Percentiles rank a stretch among this genome's conserved stretches.
These are phyloP conservation scores for Candida vaughaniae DNA, from an alignment of 805 yeast genomes.

Conservation along the genomic window DNA sequence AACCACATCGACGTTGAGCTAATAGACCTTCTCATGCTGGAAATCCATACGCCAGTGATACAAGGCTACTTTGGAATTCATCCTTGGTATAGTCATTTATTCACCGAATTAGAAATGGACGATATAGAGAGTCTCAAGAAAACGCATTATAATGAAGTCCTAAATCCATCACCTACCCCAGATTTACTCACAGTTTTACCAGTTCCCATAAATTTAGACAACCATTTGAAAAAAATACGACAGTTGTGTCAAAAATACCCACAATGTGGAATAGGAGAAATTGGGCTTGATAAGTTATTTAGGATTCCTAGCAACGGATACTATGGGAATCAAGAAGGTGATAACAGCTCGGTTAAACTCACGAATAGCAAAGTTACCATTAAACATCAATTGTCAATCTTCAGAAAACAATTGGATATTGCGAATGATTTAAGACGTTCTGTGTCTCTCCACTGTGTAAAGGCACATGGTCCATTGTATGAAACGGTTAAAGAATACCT, in stretches of 20 bases:
- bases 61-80: conserved; percentile 72
- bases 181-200: conserved; percentile 55
- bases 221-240: conserved; percentile 30
- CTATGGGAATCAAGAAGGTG: conserved; percentile 36
- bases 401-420: conserved; percentile 49
- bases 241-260: neutral
- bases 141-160: conserved; percentile 56
- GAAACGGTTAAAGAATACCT: conserved; percentile 34
- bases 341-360: conserved; percentile 19
- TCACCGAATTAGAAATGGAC: conserved; percentile 26
- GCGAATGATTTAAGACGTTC: conserved; percentile 52
- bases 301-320: conserved; percentile 63
- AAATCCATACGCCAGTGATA: conserved; percentile 14
- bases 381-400: conserved; percentile 62
- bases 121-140: conserved; percentile 27
- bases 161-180: conserved; percentile 39
- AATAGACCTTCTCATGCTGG: conserved; percentile 17
- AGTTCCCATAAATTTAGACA: conserved; percentile 49
- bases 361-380: conserved; percentile 53
- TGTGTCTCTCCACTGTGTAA: conserved; percentile 83
- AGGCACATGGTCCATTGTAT: conserved; percentile 63
- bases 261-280: conserved; percentile 69
- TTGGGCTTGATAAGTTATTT: conserved; percentile 84
- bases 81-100: conserved; percentile 87
- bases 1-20: conserved; percentile 32